Evolutionary conservation across 1,139 yeast species (phyloP), one percentile per base, ranked within the genome.

Genomic region (Suhomyces panamericanus): DNA sequence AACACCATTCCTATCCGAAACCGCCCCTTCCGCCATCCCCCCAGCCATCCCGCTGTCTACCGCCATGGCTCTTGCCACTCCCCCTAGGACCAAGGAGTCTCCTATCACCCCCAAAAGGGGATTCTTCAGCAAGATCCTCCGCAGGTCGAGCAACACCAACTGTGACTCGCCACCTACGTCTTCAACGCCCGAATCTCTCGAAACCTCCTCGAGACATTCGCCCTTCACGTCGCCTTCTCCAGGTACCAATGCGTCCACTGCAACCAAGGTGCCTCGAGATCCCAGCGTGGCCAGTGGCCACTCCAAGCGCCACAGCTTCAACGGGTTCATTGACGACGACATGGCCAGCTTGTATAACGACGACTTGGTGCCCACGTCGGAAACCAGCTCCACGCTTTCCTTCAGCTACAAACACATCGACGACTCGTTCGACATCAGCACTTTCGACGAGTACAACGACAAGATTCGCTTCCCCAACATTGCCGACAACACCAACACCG

Each of bases 71-170:
- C 33, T 41, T 22, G 44, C 44, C 30, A 41, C 44, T 10, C 44
- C 43, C 12, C 43, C 43, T 9, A 15, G 36, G 35, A 35, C 43
- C n/a, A 41, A 41, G 36, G 41, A 41, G 20, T 32, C 40, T 2
- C 44, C 44, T 4, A 38, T 17, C 12, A 42, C 48, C 27, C 43
- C 50, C 45, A 35, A 45, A 49, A 30, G 44, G 41, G 51, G 58
- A 5, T 52, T 58, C 28, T 50, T 58, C 42, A 52, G 51, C 28
- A 53, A 51, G 40, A 50, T 58, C 7, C 50, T 58, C 29, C 48
- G 53, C 17, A 43, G 53, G 33, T 20, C 43, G 11, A 13, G 41
- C 28, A 43, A 32, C 32, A 36, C n/a, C 26, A 12, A 30, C 26
- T 35, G 36, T 24, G 13, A 29, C 6, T 14, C 43, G 12, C 33